Evolutionary conservation across 2,329 filamentous ascomycete species (phyloP).

Genomic region (Xylariaceae sp.): DNA sequence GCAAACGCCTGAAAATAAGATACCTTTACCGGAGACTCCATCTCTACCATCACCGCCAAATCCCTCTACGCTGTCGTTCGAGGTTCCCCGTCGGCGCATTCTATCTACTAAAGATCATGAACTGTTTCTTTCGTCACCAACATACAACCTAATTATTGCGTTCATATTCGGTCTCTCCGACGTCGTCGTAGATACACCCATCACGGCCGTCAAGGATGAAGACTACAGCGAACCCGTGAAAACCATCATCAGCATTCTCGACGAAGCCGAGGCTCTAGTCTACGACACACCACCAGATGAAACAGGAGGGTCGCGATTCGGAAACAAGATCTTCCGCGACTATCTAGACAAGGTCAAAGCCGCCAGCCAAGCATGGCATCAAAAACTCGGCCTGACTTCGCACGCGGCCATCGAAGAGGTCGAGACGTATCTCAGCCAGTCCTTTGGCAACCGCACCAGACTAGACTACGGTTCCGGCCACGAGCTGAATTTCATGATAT

Average conservation of each 20-base stretch:
- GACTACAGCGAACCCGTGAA: conserved; percentile 57
- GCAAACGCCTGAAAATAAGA: conserved; percentile 47
- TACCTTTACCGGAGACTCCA: conserved; percentile 72
- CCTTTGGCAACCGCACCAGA: conserved; percentile 78
- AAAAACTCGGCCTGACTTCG: conserved; percentile 50
- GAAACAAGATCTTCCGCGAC: conserved; percentile 83
- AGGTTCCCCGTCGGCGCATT: conserved; percentile 70
- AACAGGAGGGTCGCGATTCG: conserved; percentile 84
- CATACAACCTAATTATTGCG: conserved; percentile 70
- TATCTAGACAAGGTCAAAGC: conserved; percentile 68
- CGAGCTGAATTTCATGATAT: conserved; percentile 94
- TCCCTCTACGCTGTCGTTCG: conserved; percentile 57
- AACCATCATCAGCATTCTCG: conserved; percentile 65
- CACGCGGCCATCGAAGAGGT: conserved; percentile 62
- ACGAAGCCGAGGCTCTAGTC: conserved; percentile 64
- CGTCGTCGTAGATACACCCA: conserved; percentile 66
- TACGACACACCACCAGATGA: conserved; percentile 73
- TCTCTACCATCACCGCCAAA: conserved; percentile 64
- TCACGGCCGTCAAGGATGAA: conserved; percentile 55
- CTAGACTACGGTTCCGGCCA: conserved; percentile 98
- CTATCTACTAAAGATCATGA: conserved; percentile 76
- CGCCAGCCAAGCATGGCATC: conserved; percentile 59
- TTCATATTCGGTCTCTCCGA: conserved; percentile 88
- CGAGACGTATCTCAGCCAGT: conserved; percentile 73
- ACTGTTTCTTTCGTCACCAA: conserved; percentile 71